Conservation (phyloP, 2,329 filamentous ascomycete species). For the Aureobasidium sp. region DNA sequence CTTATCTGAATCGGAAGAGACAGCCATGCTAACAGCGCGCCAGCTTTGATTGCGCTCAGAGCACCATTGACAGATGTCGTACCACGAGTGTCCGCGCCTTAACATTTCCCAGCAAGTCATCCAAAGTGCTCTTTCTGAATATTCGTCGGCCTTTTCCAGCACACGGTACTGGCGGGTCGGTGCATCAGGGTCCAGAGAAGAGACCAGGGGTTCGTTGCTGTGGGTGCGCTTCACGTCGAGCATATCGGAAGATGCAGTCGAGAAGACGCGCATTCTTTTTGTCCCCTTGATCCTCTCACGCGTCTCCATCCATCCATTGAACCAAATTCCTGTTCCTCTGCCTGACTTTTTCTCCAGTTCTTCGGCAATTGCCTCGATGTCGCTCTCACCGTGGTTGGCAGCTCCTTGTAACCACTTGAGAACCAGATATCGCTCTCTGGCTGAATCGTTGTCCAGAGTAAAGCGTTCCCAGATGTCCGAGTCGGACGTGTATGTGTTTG, state of each 20-base stretch:
- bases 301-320: constrained; percentile 88
- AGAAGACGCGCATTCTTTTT: constrained; percentile 63
- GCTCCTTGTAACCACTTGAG: constrained; percentile 81
- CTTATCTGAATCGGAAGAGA: constrained; percentile 47
- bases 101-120: constrained; percentile 90
- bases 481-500: constrained; percentile 50
- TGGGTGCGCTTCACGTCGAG: constrained; percentile 40
- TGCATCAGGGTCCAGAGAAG: constrained; percentile 88
- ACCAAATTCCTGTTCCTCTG: constrained; percentile 67
- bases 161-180: constrained; percentile 68
- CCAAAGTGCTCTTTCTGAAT: constrained; percentile 87
- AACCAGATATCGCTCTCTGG: constrained; percentile 70
- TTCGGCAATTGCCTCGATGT: constrained; percentile 68
- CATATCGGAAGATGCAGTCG: constrained; percentile 44
- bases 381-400: constrained; percentile 58
- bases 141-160: constrained; percentile 76
- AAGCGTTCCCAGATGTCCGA: constrained; percentile 66
- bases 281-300: constrained; percentile 82
- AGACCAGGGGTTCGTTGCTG: constrained; percentile 61
- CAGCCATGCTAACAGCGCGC: constrained; percentile 77
- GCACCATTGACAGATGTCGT: constrained; percentile 78
- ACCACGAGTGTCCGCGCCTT: constrained; percentile 68
- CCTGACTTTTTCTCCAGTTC: constrained; percentile 62
- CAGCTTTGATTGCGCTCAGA: constrained; percentile 78
- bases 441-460: constrained; percentile 62